phyloP scores from a whole-genome alignment of 2,329 filamentous ascomycete species.

The Aureobasidium musti region DNA sequence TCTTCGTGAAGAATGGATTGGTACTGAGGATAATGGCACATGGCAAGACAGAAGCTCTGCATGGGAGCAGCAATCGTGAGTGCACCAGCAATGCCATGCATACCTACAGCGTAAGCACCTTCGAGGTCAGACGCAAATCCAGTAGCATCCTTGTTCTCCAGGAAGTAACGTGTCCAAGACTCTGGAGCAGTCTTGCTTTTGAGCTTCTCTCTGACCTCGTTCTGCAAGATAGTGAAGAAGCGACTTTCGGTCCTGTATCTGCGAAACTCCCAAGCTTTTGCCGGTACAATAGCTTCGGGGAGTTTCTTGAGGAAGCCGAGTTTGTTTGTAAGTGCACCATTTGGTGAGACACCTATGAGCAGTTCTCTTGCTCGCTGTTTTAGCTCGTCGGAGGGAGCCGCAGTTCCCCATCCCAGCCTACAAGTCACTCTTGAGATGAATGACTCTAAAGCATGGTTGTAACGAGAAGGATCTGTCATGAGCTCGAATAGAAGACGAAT shows the following conservation, averaged over 20 bases:
- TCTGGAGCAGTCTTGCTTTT: constrained; percentile 36
- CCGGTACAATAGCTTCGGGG: constrained; percentile 47
- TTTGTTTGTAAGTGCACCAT: constrained; percentile 50
- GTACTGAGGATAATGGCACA: constrained; percentile 50
- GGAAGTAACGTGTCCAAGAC: constrained; percentile 50
- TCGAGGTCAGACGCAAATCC: constrained; percentile 49
- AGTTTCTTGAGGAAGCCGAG: constrained; percentile 50
- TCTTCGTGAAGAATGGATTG: constrained; percentile 55
- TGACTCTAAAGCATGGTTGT: constrained; percentile 50
- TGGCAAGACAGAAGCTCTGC: constrained; percentile 52
- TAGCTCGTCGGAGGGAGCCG: constrained; percentile 49
- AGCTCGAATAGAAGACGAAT: constrained; percentile 50
- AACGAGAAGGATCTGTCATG: constrained; percentile 46
- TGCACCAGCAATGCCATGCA: constrained; percentile 52
- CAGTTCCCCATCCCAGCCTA: constrained; percentile 50
- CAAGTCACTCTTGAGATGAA: constrained; percentile 52
- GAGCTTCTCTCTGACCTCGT: constrained; percentile 45
- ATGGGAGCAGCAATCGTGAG: constrained; percentile 52
- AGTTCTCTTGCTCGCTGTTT: constrained; percentile 52
- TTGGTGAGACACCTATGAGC: constrained; percentile 50
- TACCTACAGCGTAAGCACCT: constrained; percentile 51
- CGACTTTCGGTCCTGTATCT: constrained; percentile 47
- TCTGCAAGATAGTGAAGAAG: constrained; percentile 51
- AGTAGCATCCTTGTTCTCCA: constrained; percentile 45
- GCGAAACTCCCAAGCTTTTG: constrained; percentile 50